Evolutionary conservation across 2,329 filamentous ascomycete species (phyloP).

Genomic region (Parastagonospora avenae): DNA sequence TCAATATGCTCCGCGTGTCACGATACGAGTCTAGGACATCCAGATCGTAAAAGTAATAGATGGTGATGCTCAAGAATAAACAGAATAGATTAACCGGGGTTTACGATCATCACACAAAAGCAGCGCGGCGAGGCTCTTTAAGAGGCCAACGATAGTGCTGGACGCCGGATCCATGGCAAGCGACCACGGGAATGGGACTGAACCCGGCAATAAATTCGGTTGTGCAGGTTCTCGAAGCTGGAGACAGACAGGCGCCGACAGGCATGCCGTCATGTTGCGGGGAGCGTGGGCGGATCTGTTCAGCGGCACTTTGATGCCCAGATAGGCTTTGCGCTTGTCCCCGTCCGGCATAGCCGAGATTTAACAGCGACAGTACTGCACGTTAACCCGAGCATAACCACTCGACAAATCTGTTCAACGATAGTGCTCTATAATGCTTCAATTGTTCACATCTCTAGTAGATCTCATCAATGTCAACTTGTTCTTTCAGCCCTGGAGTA

Average conservation of each 20-base stretch:
- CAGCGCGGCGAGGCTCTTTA: slow-evolving; percentile 11
- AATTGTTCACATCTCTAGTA: too few species aligned
- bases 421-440: neutral
- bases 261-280: slow-evolving; percentile 35
- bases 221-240: slow-evolving; percentile 18
- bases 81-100: slow-evolving; percentile 12
- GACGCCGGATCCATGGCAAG: slow-evolving; percentile 27
- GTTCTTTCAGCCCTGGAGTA: too few species aligned
- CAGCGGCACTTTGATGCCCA: slow-evolving; percentile 30
- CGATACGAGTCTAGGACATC: slow-evolving; percentile 1
- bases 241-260: slow-evolving; percentile 13
- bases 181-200: slow-evolving; percentile 25
- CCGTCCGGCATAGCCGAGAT: neutral
- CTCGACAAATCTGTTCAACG: neutral
- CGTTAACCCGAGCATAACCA: neutral
- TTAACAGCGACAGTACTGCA: neutral
- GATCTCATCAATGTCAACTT: too few species aligned
- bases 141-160: slow-evolving; percentile 18
- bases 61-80: slow-evolving; percentile 6
- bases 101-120: slow-evolving; percentile 12
- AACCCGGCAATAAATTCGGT: slow-evolving; percentile 32
- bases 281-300: slow-evolving; percentile 28
- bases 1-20: slow-evolving; percentile 1
- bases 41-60: slow-evolving; percentile 5
- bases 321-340: slow-evolving; percentile 1